Base-by-base conservation (phyloP, 2,329 filamentous ascomycete genomes). In the Alternaria gaisen region DNA sequence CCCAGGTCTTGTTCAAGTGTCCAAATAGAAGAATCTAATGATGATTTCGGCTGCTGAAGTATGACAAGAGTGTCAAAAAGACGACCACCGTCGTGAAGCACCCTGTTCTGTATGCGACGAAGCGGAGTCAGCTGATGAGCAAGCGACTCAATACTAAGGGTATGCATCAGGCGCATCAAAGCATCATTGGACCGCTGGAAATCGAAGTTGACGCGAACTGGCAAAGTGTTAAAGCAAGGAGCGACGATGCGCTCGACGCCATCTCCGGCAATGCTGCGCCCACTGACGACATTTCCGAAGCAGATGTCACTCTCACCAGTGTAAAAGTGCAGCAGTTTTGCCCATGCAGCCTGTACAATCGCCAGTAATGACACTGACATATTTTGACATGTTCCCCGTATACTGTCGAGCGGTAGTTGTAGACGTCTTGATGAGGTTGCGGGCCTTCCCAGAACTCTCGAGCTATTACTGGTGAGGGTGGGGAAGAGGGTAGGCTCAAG, bases 181-280 rank as follows among this genome's bases (percentile, higher is more conserved):
- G 88, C 84, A 0, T 83, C 69, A 58, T 89, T 88, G 16, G 83
- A 84, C 1, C 76, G 80, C 2, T 75, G 75, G 3, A 73, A 72
- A 1, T 83, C 78, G 10, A 91, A 62, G 32, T 87, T 79, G 16
- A 88, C 79, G 26, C 92, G 86, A 2, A 93, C 73, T 0, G 94
- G 93, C 12, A 97, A 79, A 0, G 94, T 97, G 73, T 97, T 97
- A 83, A 97, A 97, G 75, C 93, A 97, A 0, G 94, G 94, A 0
- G 92, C 93, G n/a, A 96, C 86, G 6, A 97, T 85, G 4, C 84
- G 82, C 38, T 94, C 88, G 11, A 94, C 82, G 0, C 85, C 86
- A 6, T 90, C 84, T 3, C 94, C 76, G 0, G 87, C 80, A 10
- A 92, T 74, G 0, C 88, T 90, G 8, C 94, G 88, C 1, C 94